phyloP scores from a whole-genome alignment of 2,329 filamentous ascomycete species.

The Cytospora paraplurivora region DNA sequence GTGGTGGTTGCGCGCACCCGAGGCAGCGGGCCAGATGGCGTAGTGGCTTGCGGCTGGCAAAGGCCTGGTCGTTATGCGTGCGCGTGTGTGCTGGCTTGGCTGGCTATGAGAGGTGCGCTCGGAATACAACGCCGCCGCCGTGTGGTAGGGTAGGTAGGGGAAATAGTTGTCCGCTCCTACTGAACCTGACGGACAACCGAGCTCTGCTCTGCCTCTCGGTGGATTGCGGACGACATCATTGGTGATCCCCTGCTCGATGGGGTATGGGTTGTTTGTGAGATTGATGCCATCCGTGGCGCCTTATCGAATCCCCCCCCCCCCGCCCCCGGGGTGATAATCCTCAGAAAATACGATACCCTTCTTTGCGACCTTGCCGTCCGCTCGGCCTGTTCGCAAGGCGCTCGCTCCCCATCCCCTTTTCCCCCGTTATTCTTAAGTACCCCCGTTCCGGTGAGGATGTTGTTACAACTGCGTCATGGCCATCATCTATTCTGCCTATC shows the following conservation, averaged over 20 bases:
- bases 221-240: background rate
- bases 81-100: too few species aligned
- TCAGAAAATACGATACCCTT: background rate
- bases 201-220: background rate
- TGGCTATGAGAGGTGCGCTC: constrained; percentile 9
- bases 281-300: background rate
- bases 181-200: background rate
- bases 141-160: too few species aligned
- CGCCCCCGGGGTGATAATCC: background rate
- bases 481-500: background rate
- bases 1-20: background rate
- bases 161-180: too few species aligned
- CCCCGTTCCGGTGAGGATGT: too few species aligned
- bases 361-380: too few species aligned
- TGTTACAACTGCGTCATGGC: background rate
- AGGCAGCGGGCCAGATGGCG: background rate
- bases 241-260: background rate
- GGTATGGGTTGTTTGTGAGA: too few species aligned
- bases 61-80: too few species aligned
- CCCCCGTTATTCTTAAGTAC: too few species aligned
- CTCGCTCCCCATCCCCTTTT: too few species aligned
- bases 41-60: too few species aligned
- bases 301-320: background rate
- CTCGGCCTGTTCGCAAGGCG: too few species aligned
- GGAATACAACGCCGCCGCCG: constrained; percentile 17